Conservation (phyloP, 2,329 filamentous ascomycete genomes). For the Cylindrodendrum hubeiense region DNA sequence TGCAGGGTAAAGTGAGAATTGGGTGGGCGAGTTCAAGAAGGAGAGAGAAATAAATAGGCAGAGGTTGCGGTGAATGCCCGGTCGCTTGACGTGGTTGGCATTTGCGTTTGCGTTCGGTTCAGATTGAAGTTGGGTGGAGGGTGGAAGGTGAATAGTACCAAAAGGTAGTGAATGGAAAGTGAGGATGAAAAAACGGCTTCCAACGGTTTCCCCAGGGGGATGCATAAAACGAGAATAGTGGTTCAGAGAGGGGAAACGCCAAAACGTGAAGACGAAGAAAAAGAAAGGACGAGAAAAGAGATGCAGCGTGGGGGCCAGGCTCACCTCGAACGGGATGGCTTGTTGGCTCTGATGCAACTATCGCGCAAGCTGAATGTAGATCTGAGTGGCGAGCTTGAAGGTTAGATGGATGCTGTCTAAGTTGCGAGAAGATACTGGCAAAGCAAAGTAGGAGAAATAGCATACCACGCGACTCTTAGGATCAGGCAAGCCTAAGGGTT, state of each 20-base stretch:
- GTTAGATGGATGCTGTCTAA: neutral
- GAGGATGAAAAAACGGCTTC: slow-evolving; percentile 1
- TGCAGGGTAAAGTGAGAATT: neutral
- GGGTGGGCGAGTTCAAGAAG: neutral
- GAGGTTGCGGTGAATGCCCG: slow-evolving; percentile 13
- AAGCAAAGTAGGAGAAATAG: neutral
- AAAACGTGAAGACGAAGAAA: neutral
- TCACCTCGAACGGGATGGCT: neutral
- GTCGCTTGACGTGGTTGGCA: neutral
- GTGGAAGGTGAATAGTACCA: neutral
- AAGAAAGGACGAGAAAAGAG: neutral
- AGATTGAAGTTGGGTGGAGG: neutral
- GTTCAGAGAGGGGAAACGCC: slow-evolving; percentile 21
- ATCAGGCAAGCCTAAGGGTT: neutral
- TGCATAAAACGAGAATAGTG: slow-evolving; percentile 9
- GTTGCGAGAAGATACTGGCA: neutral
- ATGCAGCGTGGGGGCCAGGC: neutral
- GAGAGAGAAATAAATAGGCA: slow-evolving; percentile 11
- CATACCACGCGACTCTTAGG: neutral
- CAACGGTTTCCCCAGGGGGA: neutral
- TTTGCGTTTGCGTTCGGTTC: neutral
- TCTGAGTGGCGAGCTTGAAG: neutral
- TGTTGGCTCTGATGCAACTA: neutral
- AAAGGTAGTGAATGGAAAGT: slow-evolving; percentile 6
- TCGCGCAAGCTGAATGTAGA: neutral